Evolutionary conservation across 2,329 filamentous ascomycete species (phyloP), one percentile per base, ranked within the genome.

Genomic region (Dactylonectria estremocensis): DNA sequence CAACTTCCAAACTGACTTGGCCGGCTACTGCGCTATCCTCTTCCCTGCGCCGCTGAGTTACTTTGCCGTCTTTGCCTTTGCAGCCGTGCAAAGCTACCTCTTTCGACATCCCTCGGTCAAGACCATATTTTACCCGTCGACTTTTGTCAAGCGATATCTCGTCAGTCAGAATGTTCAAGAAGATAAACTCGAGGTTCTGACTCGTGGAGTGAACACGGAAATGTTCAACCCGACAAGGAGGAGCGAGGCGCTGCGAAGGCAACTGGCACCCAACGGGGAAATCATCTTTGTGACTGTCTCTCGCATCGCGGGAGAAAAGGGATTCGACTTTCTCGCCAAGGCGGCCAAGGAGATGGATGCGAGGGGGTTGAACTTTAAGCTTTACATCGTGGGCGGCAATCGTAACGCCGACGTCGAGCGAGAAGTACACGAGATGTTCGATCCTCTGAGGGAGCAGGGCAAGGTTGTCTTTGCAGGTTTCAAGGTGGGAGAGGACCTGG

Each of bases 1-100:
- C 77, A 93, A 93, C 77, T 93, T 92, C 71, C 91, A 93, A 78
- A 93, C 91, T 1, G 91, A 93, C 75, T 81, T 93, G 10, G 88
- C 90, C 0, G 90, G 90, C 2, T 93, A 93, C 77, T 91, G 89
- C 74, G 85, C 88, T 55, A 92, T 93, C 57, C 82, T 93, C n/a
- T 91, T 93, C 67, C 90, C 91, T 0, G 81, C 84, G 1, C 90
- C 89, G 0, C 82, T 93, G 18, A 89, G 89, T 72, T 80, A 80
- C 11, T 84, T 91, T 64, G 90, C 89, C 5, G 89, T 90, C 53
- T 90, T 86, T 78, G 82, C 91, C 11, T 88, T 93, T 62, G 85
- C 87, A 16, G 80, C 85, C 2, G 90, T 92, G 1, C 90, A 93
- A 78, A 90, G 90, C 53, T 92, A 89, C 71, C 82, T 93, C 1